Base-by-base conservation (phyloP, 768 basidiomycete genomes). In the Mycena rebaudengoi region DNA sequence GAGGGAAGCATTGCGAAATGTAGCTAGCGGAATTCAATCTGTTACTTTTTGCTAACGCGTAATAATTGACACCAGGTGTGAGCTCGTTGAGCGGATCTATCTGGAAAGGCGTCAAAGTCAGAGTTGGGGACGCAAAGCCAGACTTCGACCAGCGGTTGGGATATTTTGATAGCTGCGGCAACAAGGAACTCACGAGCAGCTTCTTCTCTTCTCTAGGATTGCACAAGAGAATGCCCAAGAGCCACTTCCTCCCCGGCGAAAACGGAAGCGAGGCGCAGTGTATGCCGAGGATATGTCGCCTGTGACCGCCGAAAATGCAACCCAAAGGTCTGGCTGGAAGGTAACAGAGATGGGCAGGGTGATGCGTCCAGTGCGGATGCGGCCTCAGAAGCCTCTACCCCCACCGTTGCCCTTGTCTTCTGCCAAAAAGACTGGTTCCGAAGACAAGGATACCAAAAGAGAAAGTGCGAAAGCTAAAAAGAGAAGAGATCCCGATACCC, bases 31-130 rank as follows among this genome's bases (percentile, higher is more conserved):
- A 23, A 28, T 28, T 12, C 64, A 13, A n/a, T 43, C 12, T 26
- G 20, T 18, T 18, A 13, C 8, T 44, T 41, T 11, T 59, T 11
- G 32, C 14, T 25, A 11, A 41, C n/a, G n/a, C n/a, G n/a, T 45
- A 14, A 52, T 54, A 26, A 28, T 33, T 35, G 20, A 32, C n/a
- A 29, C 7, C 43, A 94, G 92, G 92, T 74, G 80, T 92, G 74
- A 94, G 87, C 71, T 74, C 87, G 3, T 82, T 95, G 26, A 94
- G 90, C 63, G 94, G 94, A 32, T 87, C 91, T 7, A 91, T 86
- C 1, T 96, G 92, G 91, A 95, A 94, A 77, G 94, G 94, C n/a
- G 79, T 92, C 21, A 94, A 91, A 67, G 77, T 95, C 30, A 85
- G 92, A 18, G 85, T 95, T 33, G 92, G 92, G 10, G 92, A 94